Evolutionary conservation across 352 stramenopile species (phyloP).

Genomic region (Saprolegnia diclina): DNA sequence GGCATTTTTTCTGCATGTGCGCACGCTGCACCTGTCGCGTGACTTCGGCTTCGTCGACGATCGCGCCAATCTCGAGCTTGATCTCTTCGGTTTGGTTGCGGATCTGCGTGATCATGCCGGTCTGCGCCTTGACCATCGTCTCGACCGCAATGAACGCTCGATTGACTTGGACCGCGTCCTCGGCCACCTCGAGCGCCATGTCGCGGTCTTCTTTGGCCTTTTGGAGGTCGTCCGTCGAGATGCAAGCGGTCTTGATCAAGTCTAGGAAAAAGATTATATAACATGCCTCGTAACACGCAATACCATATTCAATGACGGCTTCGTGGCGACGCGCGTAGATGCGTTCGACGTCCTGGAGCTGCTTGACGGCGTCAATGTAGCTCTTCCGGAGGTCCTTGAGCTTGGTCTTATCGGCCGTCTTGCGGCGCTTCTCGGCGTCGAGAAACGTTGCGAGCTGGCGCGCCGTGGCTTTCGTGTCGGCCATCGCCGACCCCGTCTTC

Average conservation of each 20-base stretch:
- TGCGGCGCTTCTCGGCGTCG: slow-evolving; percentile 45
- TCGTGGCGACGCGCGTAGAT: slow-evolving; percentile 48
- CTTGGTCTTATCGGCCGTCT: slow-evolving; percentile 40
- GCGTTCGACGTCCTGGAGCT: slow-evolving; percentile 59
- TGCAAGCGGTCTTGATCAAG: slow-evolving; percentile 48
- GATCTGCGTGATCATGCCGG: slow-evolving; percentile 52
- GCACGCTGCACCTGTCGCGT: slow-evolving; percentile 54
- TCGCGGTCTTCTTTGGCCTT: slow-evolving; percentile 8
- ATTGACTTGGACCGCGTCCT: slow-evolving; percentile 66
- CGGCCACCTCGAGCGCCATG: slow-evolving; percentile 35
- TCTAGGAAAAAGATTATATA: no score
- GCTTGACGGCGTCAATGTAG: slow-evolving; percentile 63
- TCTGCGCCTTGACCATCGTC: slow-evolving; percentile 57
- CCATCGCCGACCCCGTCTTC: slow-evolving; percentile 27
- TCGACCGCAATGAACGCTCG: slow-evolving; percentile 57
- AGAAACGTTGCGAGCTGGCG: slow-evolving; percentile 56
- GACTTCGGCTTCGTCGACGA: slow-evolving; percentile 63
- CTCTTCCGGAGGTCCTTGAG: slow-evolving; percentile 45
- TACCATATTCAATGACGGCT: slow-evolving; percentile 49
- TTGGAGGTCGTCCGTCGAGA: slow-evolving; percentile 64
- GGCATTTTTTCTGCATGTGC: slow-evolving; percentile 55
- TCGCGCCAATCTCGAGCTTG: slow-evolving; percentile 63
- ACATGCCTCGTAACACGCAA: no score
- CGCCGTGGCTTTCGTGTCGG: slow-evolving; percentile 54
- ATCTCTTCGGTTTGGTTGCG: slow-evolving; percentile 71